phyloP scores from a whole-genome alignment of 2,329 filamentous ascomycete genomes.

The Talaromyces atroroseus region DNA sequence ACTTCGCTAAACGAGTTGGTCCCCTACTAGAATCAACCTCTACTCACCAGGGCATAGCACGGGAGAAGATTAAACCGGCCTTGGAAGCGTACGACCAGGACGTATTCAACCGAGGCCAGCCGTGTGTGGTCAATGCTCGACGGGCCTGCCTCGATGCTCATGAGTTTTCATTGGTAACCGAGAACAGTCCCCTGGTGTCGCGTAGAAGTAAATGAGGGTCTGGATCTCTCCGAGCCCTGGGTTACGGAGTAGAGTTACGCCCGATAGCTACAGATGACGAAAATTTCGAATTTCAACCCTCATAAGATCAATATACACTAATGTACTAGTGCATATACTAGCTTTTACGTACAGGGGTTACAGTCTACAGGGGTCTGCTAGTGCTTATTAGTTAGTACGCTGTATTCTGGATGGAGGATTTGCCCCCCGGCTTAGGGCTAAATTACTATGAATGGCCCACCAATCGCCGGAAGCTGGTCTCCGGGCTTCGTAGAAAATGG shows the following conservation, averaged over 20 bases:
- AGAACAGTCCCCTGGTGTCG: conserved; percentile 34
- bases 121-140: conserved; percentile 47
- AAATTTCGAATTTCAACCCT: too few species aligned
- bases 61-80: conserved; percentile 13
- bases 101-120: conserved; percentile 40
- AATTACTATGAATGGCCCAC: too few species aligned
- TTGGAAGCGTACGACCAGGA: conserved; percentile 40
- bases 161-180: conserved; percentile 41
- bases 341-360: too few species aligned
- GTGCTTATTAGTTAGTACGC: not conserved
- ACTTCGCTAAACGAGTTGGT: conserved; percentile 35
- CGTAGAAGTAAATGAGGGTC: conserved; percentile 16
- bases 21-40: conserved; percentile 10
- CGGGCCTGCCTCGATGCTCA: conserved; percentile 53
- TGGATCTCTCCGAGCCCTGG: too few species aligned
- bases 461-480: too few species aligned
- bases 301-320: too few species aligned
- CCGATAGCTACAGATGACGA: too few species aligned
- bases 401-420: too few species aligned
- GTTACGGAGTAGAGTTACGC: too few species aligned
- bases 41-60: not conserved
- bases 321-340: not conserved
- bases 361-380: not conserved
- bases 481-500: too few species aligned
- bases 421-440: not conserved